phyloP scores from a whole-genome alignment of 2,329 filamentous ascomycete genomes.

The Graphilbum ipis-grandicollis region DNA sequence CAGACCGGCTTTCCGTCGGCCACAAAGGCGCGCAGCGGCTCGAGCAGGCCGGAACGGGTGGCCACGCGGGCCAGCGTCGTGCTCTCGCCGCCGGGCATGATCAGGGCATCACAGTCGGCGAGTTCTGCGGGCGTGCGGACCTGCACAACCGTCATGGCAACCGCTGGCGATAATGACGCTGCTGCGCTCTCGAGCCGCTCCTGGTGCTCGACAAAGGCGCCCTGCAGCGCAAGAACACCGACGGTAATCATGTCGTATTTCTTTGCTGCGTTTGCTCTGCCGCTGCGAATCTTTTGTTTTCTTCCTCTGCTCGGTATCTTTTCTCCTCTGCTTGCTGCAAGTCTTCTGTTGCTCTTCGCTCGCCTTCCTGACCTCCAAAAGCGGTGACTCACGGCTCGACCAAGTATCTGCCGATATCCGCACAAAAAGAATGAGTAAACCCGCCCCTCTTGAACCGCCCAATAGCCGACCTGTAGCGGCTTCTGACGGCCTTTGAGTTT shows the following conservation, averaged over 20 bases:
- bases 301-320: too few relatives aligned
- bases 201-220: constrained; percentile 82
- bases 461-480: too few relatives aligned
- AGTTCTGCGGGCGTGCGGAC: constrained; percentile 64
- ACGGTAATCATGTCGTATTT: constrained; percentile 23
- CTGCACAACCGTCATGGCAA: constrained; percentile 37
- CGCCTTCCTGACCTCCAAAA: too few relatives aligned
- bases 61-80: constrained; percentile 86
- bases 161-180: background rate
- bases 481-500: too few relatives aligned
- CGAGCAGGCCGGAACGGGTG: constrained; percentile 60
- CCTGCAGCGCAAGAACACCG: constrained; percentile 63
- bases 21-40: constrained; percentile 76
- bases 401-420: too few relatives aligned
- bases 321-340: too few relatives aligned
- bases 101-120: constrained; percentile 57
- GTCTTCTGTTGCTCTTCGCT: too few relatives aligned
- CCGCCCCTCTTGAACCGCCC: too few relatives aligned
- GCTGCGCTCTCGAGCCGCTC: constrained; percentile 56
- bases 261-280: background rate
- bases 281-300: too few relatives aligned
- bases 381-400: too few relatives aligned
- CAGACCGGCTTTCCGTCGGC: constrained; percentile 66
- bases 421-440: too few relatives aligned
- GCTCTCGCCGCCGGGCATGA: constrained; percentile 89